These are phyloP conservation scores for Cinnamomum chago DNA, from an alignment of 164 flowering plant genomes.

Conservation along the genomic window DNA sequence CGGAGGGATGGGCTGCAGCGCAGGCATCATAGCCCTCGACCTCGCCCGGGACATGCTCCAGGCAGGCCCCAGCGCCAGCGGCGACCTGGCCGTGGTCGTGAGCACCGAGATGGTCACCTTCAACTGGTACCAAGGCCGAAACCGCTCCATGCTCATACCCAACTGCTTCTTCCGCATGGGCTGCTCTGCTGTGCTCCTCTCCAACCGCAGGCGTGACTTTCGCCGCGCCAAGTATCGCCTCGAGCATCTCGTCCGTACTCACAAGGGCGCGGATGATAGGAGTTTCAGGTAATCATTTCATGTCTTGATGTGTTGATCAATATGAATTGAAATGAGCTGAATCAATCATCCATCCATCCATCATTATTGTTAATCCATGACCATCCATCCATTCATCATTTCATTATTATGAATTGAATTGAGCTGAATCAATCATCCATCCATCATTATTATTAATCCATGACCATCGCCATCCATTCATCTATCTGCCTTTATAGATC, in stretches of 20 bases:
- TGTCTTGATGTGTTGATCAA: too few relatives aligned
- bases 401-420: too few relatives aligned
- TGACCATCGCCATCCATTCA: too few relatives aligned
- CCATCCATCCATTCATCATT: too few relatives aligned
- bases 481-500: slow-evolving; percentile 32
- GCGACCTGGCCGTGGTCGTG: slow-evolving; percentile 70
- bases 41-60: slow-evolving; percentile 85
- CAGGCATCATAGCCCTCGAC: slow-evolving; percentile 67
- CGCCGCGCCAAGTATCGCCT: slow-evolving; percentile 74
- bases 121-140: slow-evolving; percentile 75
- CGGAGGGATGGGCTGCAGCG: slow-evolving; percentile 94
- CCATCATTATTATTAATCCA: too few relatives aligned
- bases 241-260: slow-evolving; percentile 86
- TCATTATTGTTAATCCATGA: too few relatives aligned
- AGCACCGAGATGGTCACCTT: slow-evolving; percentile 85
- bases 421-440: too few relatives aligned
- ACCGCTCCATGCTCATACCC: slow-evolving; percentile 84
- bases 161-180: slow-evolving; percentile 95
- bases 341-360: too few relatives aligned
- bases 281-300: slow-evolving; percentile 53
- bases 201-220: slow-evolving; percentile 73
- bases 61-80: slow-evolving; percentile 49
- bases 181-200: slow-evolving; percentile 75
- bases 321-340: too few relatives aligned
- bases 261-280: slow-evolving; percentile 83